Evolutionary conservation across 1,139 yeast species (phyloP).

Genomic region (Geotrichum carabidarum): DNA sequence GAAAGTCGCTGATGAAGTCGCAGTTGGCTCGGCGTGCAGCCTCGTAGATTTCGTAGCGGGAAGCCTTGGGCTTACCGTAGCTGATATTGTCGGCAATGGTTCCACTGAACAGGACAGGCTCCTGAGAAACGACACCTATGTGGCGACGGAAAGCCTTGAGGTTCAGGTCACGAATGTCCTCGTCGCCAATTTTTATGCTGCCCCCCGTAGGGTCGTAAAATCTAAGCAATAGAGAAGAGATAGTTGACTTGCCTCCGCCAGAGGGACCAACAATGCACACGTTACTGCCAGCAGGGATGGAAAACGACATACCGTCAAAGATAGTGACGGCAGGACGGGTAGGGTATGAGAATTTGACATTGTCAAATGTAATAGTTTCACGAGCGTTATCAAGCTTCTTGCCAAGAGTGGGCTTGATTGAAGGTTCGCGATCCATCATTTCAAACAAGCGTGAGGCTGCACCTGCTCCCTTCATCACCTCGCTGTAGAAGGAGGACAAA

Average conservation of each 20-base stretch:
- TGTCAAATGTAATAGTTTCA: slow-evolving; percentile 55
- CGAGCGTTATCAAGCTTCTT: slow-evolving; percentile 40
- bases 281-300: slow-evolving; percentile 75
- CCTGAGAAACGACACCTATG: slow-evolving; percentile 89
- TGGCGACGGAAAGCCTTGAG: slow-evolving; percentile 67
- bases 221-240: slow-evolving; percentile 69
- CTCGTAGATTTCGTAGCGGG: slow-evolving; percentile 57
- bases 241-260: slow-evolving; percentile 92
- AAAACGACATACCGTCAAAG: slow-evolving; percentile 59
- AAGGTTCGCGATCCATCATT: slow-evolving; percentile 68
- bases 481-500: slow-evolving; percentile 83
- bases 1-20: slow-evolving; percentile 65
- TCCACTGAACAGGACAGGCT: slow-evolving; percentile 88
- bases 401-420: slow-evolving; percentile 62
- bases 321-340: slow-evolving; percentile 72
- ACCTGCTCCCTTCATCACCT: slow-evolving; percentile 93
- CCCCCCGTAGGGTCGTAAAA: slow-evolving; percentile 78
- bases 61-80: slow-evolving; percentile 61
- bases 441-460: slow-evolving; percentile 93
- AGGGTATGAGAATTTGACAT: slow-evolving; percentile 75
- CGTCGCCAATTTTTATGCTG: slow-evolving; percentile 59
- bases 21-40: slow-evolving; percentile 82
- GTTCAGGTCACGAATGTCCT: slow-evolving; percentile 61
- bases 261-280: slow-evolving; percentile 95
- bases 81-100: slow-evolving; percentile 79